Conservation (phyloP, 2,329 filamentous ascomycete genomes). For the Botryotinia convoluta region DNA sequence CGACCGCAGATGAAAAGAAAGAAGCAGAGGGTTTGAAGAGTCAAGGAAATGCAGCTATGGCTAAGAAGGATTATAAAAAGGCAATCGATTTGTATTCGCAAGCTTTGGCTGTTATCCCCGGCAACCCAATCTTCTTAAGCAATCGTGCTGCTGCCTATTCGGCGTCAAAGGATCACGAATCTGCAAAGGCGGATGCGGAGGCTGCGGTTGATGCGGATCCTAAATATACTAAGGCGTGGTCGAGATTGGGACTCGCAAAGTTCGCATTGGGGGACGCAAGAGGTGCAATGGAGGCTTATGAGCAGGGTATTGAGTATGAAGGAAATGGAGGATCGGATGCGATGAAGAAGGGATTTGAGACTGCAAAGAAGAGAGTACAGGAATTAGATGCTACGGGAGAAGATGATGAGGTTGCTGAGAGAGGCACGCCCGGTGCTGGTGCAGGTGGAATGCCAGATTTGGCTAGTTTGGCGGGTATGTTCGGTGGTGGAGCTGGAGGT, state of each 20-base stretch:
- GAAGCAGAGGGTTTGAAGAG: constrained; percentile 87
- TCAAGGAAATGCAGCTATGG: constrained; percentile 92
- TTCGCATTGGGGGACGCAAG: constrained; percentile 89
- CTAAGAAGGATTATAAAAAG: constrained; percentile 78
- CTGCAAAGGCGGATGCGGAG: constrained; percentile 84
- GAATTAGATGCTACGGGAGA: constrained; percentile 61
- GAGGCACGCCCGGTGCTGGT: constrained; percentile 48
- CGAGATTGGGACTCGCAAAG: constrained; percentile 81
- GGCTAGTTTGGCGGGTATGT: constrained; percentile 67
- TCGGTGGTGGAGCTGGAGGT: constrained; percentile 54
- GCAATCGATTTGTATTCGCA: constrained; percentile 88
- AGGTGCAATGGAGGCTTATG: constrained; percentile 92
- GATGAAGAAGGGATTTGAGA: constrained; percentile 97
- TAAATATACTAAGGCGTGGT: constrained; percentile 97
- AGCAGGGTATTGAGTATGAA: constrained; percentile 88
- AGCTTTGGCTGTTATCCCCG: constrained; percentile 75
- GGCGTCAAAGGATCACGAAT: constrained; percentile 77
- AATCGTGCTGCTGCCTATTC: constrained; percentile 95
- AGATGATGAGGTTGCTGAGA: constrained; percentile 50
- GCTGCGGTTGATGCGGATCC: constrained; percentile 85
- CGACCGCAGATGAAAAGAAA: constrained; percentile 59
- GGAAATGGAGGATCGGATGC: constrained; percentile 92
- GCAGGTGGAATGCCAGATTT: constrained; percentile 69
- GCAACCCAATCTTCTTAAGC: constrained; percentile 93
- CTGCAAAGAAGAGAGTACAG: constrained; percentile 81